Evolutionary conservation across 306 rosid genomes (phyloP).

Genomic region (Glycine latifolia): DNA sequence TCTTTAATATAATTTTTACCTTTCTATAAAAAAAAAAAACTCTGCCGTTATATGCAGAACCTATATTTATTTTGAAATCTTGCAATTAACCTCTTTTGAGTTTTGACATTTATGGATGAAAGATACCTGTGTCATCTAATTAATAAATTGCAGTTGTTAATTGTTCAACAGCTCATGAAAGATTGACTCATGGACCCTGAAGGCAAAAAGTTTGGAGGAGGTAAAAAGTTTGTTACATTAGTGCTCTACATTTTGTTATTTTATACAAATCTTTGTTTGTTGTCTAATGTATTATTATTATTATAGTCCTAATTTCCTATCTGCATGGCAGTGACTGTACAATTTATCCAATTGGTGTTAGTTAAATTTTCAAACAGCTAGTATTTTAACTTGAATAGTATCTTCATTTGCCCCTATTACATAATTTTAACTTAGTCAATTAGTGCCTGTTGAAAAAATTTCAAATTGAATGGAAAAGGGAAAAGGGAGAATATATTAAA

Average conservation of each 20-base stretch:
- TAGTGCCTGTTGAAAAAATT: constrained; percentile 2
- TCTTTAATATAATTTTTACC: neutral
- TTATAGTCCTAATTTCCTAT: constrained; percentile 2
- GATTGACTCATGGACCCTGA: constrained; percentile 80
- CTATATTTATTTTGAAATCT: constrained; percentile 14
- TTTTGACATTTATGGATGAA: constrained; percentile 35
- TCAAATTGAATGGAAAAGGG: constrained; percentile 7
- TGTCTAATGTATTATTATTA: neutral
- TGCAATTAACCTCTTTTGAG: neutral
- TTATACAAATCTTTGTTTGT: neutral
- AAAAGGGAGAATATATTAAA: neutral
- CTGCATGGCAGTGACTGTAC: neutral
- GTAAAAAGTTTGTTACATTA: constrained; percentile 51
- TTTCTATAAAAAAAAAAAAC: neutral
- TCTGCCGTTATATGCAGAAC: neutral
- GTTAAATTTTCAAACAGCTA: neutral
- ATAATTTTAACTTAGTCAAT: neutral
- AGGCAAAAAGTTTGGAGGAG: constrained; percentile 85
- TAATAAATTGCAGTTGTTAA: constrained; percentile 59
- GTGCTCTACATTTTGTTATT: constrained; percentile 12
- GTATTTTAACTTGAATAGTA: neutral
- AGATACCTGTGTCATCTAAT: constrained; percentile 23
- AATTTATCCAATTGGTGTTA: neutral
- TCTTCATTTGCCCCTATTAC: constrained; percentile 1
- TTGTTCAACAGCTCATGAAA: constrained; percentile 49